Evolutionary conservation across 2,329 filamentous ascomycete genomes (phyloP).

Genomic region (Cryphonectria japonica): DNA sequence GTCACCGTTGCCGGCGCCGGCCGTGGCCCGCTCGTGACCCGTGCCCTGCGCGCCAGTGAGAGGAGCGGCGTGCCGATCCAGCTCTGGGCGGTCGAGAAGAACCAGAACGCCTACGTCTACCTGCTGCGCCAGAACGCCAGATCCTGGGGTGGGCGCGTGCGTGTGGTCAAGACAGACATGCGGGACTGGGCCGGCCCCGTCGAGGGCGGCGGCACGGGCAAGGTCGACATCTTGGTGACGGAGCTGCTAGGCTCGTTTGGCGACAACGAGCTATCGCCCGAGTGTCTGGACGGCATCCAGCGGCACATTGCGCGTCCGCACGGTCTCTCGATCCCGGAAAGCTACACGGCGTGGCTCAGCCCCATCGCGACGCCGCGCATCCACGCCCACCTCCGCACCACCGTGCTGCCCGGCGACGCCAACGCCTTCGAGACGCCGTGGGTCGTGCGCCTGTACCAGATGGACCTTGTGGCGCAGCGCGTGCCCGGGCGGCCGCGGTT

Average conservation of each 20-base stretch:
- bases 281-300: conserved; percentile 95
- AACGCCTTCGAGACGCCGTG: conserved; percentile 89
- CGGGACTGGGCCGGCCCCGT: conserved; percentile 88
- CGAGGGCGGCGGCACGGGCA: conserved; percentile 48
- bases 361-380: conserved; percentile 88
- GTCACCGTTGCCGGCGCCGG: conserved; percentile 93
- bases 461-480: conserved; percentile 78
- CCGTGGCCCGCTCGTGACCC: conserved; percentile 86
- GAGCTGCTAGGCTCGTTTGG: conserved; percentile 94
- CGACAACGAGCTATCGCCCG: conserved; percentile 92
- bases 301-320: conserved; percentile 77
- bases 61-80: conserved; percentile 77
- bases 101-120: conserved; percentile 95
- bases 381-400: conserved; percentile 74
- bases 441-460: conserved; percentile 88
- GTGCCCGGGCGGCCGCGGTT: conserved; percentile 65
- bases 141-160: conserved; percentile 80
- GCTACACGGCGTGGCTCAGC: conserved; percentile 92
- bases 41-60: conserved; percentile 80
- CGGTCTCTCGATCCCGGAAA: conserved; percentile 91
- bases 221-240: conserved; percentile 91
- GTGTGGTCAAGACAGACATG: conserved; percentile 96
- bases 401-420: conserved; percentile 63
- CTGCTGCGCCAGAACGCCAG: conserved; percentile 83
- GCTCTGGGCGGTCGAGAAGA: conserved; percentile 95